Evolutionary conservation across 2,329 filamentous ascomycete genomes (phyloP).

Genomic region (Cladophialophora carrionii): DNA sequence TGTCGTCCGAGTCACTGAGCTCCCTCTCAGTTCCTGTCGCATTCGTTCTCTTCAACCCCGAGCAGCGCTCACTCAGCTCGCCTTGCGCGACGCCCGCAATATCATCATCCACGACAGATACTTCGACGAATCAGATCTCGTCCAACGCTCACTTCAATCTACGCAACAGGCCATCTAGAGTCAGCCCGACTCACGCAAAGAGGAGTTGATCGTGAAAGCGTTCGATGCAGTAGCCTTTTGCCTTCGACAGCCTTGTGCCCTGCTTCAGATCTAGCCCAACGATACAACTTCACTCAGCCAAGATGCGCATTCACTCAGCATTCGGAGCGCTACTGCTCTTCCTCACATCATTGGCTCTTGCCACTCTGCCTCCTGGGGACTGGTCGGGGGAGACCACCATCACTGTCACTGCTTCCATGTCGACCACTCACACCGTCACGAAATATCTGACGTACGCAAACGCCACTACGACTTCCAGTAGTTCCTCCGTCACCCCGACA

Average conservation of each 20-base stretch:
- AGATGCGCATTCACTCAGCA: conserved; percentile 33
- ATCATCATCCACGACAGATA: conserved; percentile 2
- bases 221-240: conserved; percentile 7
- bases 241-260: not conserved
- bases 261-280: not conserved
- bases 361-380: conserved; percentile 20
- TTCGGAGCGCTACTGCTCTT: conserved; percentile 27
- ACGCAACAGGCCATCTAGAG: not conserved
- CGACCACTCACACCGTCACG: conserved; percentile 34
- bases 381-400: conserved; percentile 26
- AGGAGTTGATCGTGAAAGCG: not conserved
- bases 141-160: conserved; percentile 10
- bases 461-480: conserved; percentile 21
- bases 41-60: conserved; percentile 21
- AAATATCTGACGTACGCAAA: conserved; percentile 32
- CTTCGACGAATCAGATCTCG: conserved; percentile 5
- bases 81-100: conserved; percentile 18
- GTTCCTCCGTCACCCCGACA: conserved; percentile 15
- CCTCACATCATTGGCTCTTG: conserved; percentile 23
- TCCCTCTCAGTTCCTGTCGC: conserved; percentile 32
- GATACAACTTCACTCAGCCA: conserved; percentile 11
- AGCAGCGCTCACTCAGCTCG: conserved; percentile 27
- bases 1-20: conserved; percentile 35
- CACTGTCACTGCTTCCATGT: conserved; percentile 29
- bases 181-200: not conserved